Conservation (phyloP, 176 grass and related monocot genomes). For the Thinopyrum elongatum region DNA sequence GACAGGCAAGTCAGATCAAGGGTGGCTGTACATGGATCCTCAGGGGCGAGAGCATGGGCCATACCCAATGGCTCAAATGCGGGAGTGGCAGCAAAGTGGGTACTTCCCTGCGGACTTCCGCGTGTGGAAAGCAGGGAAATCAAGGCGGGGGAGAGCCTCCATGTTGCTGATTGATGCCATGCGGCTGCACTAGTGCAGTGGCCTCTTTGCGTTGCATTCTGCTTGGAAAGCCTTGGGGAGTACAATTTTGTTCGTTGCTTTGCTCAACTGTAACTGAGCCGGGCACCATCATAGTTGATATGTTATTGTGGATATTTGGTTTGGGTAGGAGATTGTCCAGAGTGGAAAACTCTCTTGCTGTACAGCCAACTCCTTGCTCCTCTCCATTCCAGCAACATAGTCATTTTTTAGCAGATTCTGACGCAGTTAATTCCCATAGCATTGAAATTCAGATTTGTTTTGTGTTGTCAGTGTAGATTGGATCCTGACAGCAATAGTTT, state of each 20-base stretch:
- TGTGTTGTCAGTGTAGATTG: background rate
- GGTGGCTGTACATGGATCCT: slow-evolving; percentile 60
- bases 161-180: slow-evolving; percentile 51
- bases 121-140: slow-evolving; percentile 56
- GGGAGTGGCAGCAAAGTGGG: slow-evolving; percentile 26
- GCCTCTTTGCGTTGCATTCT: background rate
- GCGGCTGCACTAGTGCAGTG: background rate
- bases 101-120: slow-evolving; percentile 54
- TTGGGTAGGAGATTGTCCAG: background rate
- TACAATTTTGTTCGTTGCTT: background rate
- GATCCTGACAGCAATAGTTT: background rate
- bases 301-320: background rate
- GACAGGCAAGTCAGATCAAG: background rate
- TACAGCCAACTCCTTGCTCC: background rate
- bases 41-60: slow-evolving; percentile 44
- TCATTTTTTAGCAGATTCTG: background rate
- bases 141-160: background rate
- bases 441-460: background rate
- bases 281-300: background rate
- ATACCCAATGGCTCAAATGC: slow-evolving; percentile 27
- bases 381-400: background rate
- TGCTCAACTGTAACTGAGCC: background rate
- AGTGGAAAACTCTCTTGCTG: background rate
- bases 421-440: background rate
- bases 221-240: background rate